Conservation (phyloP, 2,329 filamentous ascomycete genomes). For the Magnaporthales sp. region DNA sequence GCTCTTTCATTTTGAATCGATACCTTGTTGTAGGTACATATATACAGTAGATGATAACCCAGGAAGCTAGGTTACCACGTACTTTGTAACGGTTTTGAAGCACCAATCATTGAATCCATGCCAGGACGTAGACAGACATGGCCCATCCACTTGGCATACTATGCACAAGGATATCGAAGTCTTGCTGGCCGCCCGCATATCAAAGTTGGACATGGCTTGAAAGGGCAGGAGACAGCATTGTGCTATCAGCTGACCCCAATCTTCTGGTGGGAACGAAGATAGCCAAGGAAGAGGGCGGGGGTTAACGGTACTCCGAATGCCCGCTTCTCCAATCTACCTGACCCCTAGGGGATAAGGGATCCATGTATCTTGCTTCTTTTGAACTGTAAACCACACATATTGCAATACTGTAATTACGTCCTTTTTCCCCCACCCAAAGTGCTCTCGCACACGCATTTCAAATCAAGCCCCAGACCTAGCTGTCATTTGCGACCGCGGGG, state of each 20-base stretch:
- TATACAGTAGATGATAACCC: neutral
- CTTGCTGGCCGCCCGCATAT: neutral
- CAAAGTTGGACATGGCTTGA: neutral
- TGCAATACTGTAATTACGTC: neutral
- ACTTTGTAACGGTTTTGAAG: neutral
- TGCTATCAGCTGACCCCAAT: slow-evolving; percentile 2
- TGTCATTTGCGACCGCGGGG: neutral
- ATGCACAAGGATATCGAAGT: neutral
- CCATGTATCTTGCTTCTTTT: neutral
- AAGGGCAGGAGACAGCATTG: neutral
- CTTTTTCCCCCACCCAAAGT: no score
- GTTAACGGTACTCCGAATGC: neutral
- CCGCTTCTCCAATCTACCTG: neutral
- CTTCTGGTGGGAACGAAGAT: neutral
- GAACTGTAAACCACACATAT: no score
- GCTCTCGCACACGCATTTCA: neutral
- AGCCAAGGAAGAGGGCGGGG: neutral
- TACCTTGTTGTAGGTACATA: no score
- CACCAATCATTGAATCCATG: neutral
- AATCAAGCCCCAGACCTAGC: neutral
- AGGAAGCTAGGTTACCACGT: neutral
- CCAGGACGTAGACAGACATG: neutral
- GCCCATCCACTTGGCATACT: neutral
- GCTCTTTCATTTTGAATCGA: neutral
- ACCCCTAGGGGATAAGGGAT: neutral